Conservation (phyloP, 768 basidiomycete genomes). For the Collybia sordida region DNA sequence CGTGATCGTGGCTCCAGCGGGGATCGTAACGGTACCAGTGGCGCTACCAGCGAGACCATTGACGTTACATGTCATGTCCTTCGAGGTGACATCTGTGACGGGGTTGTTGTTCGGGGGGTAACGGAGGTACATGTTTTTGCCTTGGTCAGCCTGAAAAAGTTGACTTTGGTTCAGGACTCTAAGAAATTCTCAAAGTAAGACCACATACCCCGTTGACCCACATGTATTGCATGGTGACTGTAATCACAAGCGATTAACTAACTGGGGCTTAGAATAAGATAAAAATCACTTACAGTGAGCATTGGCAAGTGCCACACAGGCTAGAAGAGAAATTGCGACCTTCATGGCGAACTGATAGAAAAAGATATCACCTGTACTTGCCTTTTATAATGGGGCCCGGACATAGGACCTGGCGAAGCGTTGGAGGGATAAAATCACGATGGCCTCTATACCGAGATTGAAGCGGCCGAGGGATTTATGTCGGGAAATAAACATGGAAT, state of each 20-base stretch:
- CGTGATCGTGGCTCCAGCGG: constrained; percentile 41
- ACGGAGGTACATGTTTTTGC: constrained; percentile 42
- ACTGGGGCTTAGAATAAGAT: background rate
- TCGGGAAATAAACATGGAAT: constrained; percentile 4
- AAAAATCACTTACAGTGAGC: constrained; percentile 33
- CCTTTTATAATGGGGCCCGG: constrained; percentile 1
- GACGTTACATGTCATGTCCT: constrained; percentile 50
- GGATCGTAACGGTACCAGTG: constrained; percentile 35
- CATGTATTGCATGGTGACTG: constrained; percentile 50
- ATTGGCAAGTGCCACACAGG: constrained; percentile 35
- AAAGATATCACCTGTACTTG: background rate
- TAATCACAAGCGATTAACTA: background rate
- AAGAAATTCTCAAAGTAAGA: background rate
- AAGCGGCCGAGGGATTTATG: constrained; percentile 10
- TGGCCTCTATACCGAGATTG: background rate
- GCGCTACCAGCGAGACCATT: constrained; percentile 39
- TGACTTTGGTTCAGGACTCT: background rate
- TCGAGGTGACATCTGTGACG: constrained; percentile 50
- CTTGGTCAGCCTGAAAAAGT: constrained; percentile 37
- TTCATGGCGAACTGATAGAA: constrained; percentile 27
- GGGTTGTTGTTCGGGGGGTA: constrained; percentile 54
- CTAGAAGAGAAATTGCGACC: constrained; percentile 30
- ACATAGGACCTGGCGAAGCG: background rate
- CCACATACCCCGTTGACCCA: constrained; percentile 43
- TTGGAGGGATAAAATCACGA: background rate